phyloP scores from a whole-genome alignment of 2,329 filamentous ascomycete species.

The Domatiomyces catenatus region DNA sequence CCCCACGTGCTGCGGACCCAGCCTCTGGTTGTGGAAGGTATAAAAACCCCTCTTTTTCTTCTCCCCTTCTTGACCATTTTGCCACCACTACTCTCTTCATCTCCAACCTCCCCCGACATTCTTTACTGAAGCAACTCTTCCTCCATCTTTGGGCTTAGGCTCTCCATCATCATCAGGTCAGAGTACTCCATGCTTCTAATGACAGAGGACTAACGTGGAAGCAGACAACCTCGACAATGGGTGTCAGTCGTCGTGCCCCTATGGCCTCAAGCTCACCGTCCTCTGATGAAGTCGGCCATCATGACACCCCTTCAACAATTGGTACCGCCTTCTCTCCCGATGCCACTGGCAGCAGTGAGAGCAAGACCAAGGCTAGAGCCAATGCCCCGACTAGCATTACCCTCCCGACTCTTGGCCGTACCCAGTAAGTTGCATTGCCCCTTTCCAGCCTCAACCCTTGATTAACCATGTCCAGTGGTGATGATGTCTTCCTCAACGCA shows the following conservation, averaged over 20 bases:
- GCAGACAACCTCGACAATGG: conserved; percentile 2
- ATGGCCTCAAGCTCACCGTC: conserved; percentile 11
- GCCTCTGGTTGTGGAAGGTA: background rate
- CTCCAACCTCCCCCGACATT: conserved; percentile 2
- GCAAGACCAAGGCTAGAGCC: conserved; percentile 13
- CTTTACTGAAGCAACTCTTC: conserved; percentile 1
- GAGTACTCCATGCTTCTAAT: background rate
- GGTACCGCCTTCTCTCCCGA: conserved; percentile 50
- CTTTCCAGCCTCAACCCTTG: conserved; percentile 4
- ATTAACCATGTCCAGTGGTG: conserved; percentile 16
- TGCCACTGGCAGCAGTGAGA: conserved; percentile 31
- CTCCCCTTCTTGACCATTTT: background rate
- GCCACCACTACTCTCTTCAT: background rate
- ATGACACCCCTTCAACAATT: conserved; percentile 50
- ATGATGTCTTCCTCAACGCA: conserved; percentile 21
- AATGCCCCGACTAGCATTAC: conserved; percentile 2
- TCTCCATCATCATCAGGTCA: conserved; percentile 1
- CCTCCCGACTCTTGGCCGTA: background rate
- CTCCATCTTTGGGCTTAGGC: background rate
- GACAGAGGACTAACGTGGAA: background rate
- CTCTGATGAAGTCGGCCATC: conserved; percentile 15
- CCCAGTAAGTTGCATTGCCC: background rate
- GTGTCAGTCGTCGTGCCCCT: conserved; percentile 3
- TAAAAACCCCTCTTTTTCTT: background rate
- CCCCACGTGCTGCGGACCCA: background rate